Conservation (phyloP, 257 asterid genomes). For the Solanum etuberosum region DNA sequence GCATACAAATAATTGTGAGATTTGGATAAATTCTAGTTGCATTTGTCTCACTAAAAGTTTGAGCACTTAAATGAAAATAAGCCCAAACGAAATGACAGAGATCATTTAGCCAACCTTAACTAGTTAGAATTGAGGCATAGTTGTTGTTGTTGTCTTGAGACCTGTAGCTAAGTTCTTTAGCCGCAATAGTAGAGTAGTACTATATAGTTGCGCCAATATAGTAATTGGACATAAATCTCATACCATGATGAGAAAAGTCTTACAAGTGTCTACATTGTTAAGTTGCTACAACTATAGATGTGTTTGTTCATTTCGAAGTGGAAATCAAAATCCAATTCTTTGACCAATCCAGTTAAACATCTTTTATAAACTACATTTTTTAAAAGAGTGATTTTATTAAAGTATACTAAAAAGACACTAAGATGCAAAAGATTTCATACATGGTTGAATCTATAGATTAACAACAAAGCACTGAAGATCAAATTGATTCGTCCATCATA, state of each 20-base stretch:
- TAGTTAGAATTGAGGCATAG: background rate
- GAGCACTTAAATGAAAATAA: background rate
- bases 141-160: background rate
- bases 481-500: background rate
- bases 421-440: background rate
- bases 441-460: background rate
- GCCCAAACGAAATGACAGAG: background rate
- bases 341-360: background rate
- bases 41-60: background rate
- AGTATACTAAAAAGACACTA: background rate
- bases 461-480: background rate
- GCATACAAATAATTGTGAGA: background rate
- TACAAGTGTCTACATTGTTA: background rate
- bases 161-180: background rate
- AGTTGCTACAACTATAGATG: background rate
- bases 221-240: background rate
- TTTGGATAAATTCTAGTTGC: background rate
- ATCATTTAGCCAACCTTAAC: background rate
- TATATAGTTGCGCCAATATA: background rate
- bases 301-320: background rate
- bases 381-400: background rate
- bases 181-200: background rate
- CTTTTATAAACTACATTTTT: background rate
- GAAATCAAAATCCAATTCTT: background rate
- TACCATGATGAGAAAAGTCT: background rate